phyloP scores from a whole-genome alignment of 305 asterid genomes.

The Fraxinus albicans region DNA sequence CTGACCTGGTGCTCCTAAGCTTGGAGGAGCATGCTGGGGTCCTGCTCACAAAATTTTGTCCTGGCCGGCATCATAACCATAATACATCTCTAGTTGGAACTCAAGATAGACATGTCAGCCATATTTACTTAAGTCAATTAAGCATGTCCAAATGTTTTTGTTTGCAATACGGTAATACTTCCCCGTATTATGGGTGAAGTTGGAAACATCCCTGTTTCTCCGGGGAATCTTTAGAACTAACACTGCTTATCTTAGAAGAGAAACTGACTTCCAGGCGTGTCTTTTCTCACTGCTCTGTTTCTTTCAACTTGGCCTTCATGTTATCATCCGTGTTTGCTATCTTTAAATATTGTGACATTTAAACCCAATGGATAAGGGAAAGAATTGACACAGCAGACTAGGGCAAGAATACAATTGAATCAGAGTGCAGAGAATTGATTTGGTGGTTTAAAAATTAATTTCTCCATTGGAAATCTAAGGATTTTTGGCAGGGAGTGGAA shows the following conservation, averaged over 20 bases:
- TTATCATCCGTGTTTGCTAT: neutral
- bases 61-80: neutral
- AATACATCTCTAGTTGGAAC: neutral
- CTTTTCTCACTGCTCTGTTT: neutral
- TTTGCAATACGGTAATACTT: neutral
- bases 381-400: neutral
- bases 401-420: neutral
- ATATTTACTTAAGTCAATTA: neutral
- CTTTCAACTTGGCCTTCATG: neutral
- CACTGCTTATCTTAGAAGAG: neutral
- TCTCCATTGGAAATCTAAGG: neutral
- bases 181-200: neutral
- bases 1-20: conserved; percentile 4
- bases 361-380: neutral
- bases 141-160: neutral
- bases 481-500: neutral
- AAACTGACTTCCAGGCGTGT: neutral
- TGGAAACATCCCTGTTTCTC: neutral
- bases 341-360: neutral
- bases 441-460: neutral
- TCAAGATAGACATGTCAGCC: neutral
- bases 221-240: neutral
- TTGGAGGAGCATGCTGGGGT: conserved; percentile 8
- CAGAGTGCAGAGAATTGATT: neutral
- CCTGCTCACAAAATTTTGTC: neutral